Evolutionary conservation across 148 eudicot species (phyloP), one percentile per base, ranked within the genome.

Genomic region (Amaranthus palmeri): DNA sequence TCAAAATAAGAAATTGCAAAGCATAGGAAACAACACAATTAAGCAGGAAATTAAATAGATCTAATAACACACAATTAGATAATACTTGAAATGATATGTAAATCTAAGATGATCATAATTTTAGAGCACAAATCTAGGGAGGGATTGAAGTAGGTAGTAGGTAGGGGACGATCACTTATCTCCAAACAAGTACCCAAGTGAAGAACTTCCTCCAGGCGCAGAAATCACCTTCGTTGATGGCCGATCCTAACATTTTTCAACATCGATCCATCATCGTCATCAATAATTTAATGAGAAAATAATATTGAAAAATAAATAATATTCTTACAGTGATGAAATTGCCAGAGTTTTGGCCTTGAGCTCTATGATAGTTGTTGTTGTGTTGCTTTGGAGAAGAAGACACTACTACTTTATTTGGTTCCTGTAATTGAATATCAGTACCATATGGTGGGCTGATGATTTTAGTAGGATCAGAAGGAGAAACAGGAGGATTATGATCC

Each of bases 121-220:
- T 8, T 18, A 3, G 18, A 47, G 52, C 14, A 47, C 48, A 61
- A 61, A 3, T n/a, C n/a, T n/a, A n/a, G n/a, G n/a, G n/a, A n/a
- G n/a, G n/a, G n/a, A n/a, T n/a, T n/a, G n/a, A n/a, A n/a, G n/a
- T n/a, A n/a, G n/a, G n/a, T n/a, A n/a, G n/a, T n/a, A n/a, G 50
- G 60, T 44, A 67, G 70, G 68, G 44, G 14, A 7, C 36, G 42
- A 67, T 79, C 81, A 88, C 81, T 91, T 87, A 80, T 91, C 93
- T 85, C 90, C 93, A 75, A 91, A 91, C 76, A 91, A 72, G 85
- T 88, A 91, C 46, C 97, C 97, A 15, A 91, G 83, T 60, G 93
- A 87, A 36, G 97, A 91, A 65, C 67, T 89, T 79, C 97, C 97
- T 58, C 97, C 97, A 1, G 97, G 97, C 65, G 69, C 90, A 57